Evolutionary conservation across 2,329 filamentous ascomycete genomes (phyloP).

Genomic region (Emergomyces pasteurianus): DNA sequence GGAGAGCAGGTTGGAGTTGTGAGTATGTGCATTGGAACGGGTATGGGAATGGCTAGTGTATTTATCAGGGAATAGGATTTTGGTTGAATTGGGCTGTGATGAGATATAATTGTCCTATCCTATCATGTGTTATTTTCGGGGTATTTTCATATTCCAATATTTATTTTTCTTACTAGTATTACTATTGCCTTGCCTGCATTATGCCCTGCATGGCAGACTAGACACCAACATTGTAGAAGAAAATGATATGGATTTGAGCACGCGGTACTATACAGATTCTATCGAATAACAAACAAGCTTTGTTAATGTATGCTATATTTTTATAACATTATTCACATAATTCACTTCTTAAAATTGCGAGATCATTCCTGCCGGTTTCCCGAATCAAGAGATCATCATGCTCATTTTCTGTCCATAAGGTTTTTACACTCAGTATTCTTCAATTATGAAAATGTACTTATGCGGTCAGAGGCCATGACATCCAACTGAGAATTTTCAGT

Average conservation of each 20-base stretch:
- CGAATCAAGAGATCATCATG: too few species aligned
- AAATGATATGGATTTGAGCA: too few species aligned
- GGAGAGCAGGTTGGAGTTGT: slow-evolving; percentile 69
- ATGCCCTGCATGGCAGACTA: background rate
- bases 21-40: slow-evolving; percentile 79
- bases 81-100: background rate
- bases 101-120: background rate
- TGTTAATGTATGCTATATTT: background rate
- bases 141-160: too few species aligned
- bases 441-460: too few species aligned
- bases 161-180: background rate
- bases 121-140: background rate
- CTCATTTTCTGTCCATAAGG: too few species aligned
- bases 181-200: background rate
- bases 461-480: too few species aligned
- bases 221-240: too few species aligned
- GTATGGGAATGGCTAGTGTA: slow-evolving; percentile 63
- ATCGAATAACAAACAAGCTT: background rate
- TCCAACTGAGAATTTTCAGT: too few species aligned
- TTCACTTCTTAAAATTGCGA: background rate
- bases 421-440: too few species aligned
- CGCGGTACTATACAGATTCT: background rate
- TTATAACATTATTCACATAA: background rate
- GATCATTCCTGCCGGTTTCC: background rate
- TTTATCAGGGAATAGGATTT: slow-evolving; percentile 49